Base-by-base conservation (phyloP, 306 rosid species). In the Dryas alaskensis region DNA sequence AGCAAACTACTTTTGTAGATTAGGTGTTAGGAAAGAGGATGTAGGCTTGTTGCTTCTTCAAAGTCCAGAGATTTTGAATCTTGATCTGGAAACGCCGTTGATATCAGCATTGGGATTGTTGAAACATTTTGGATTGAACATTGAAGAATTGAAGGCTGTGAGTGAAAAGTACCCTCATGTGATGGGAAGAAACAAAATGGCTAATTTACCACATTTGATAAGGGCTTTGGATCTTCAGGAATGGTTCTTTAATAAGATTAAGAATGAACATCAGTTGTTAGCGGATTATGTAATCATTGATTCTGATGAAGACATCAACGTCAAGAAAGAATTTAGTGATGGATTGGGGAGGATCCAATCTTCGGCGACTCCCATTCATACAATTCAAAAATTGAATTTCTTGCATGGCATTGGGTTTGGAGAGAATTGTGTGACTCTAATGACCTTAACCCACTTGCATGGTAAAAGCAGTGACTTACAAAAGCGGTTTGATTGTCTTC, bases 401-500 rank as follows among this genome's bases (percentile, higher is more conserved):
- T 69, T 92, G 86, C 96, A 83, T 73, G 45, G 83, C 68, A 61
- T 75, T 12, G 98, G 98, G 68, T 92, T 85, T 81, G 98, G 98
- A 53, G 95, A 90, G 85, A 92, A 88, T 75, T 82, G 86, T 72
- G 27, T 79, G 71, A 90, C 91, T 58, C 65, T 88, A 70, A 59
- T 75, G 66, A 67, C 86, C 72, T 81, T 87, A 8, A 19, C 58
- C 46, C 40, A 63, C 52, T 48, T 92, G 86, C 92, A 90, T 60
- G 98, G 97, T 14, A 66, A 80, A 4, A 58, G 85, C 11, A 31
- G 25, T 4, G 80, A 87, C 79, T 75, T 90, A 71, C 79, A 81
- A 40, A 77, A 75, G 31, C 83, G 98, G 74, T 88, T 88, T 70
- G 90, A 90, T 73, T 76, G 80, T 81, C 86, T 90, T 80, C 85